These are phyloP conservation scores for Quercus suber DNA, from an alignment of 306 rosid species.

Conservation along the genomic window DNA sequence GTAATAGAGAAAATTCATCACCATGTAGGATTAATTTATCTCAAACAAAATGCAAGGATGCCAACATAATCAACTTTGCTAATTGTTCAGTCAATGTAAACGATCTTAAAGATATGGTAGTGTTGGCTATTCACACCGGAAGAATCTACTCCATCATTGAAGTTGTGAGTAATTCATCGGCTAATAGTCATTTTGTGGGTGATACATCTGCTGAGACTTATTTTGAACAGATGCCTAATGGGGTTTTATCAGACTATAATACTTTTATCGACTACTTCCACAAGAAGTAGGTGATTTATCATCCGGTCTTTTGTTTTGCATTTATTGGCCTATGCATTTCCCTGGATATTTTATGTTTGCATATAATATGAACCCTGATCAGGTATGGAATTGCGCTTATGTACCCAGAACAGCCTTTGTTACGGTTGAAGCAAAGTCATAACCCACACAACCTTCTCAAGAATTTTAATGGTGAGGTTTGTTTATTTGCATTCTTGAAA, in stretches of 20 bases:
- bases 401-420: constrained; percentile 68
- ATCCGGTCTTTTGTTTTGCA: background rate
- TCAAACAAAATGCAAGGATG: background rate
- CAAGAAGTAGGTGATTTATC: constrained; percentile 52
- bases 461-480: constrained; percentile 64
- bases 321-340: background rate
- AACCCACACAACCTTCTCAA: constrained; percentile 88
- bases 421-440: constrained; percentile 90
- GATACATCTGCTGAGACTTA: background rate
- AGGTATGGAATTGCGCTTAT: constrained; percentile 69
- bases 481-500: constrained; percentile 25
- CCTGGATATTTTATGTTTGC: constrained; percentile 16
- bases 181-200: constrained; percentile 80
- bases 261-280: constrained; percentile 56
- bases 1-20: constrained; percentile 13
- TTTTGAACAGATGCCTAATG: constrained; percentile 18
- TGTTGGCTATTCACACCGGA: constrained; percentile 87
- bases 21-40: constrained; percentile 26
- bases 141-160: constrained; percentile 66
- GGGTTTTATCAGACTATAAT: constrained; percentile 16
- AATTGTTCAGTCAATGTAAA: constrained; percentile 41
- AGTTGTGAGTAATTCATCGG: constrained; percentile 37
- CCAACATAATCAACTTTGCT: constrained; percentile 51
- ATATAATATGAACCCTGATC: constrained; percentile 22
- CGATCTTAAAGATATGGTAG: constrained; percentile 48